These are phyloP conservation scores for Hortiboletus campestris DNA, from an alignment of 768 basidiomycete species.

Conservation along the genomic window DNA sequence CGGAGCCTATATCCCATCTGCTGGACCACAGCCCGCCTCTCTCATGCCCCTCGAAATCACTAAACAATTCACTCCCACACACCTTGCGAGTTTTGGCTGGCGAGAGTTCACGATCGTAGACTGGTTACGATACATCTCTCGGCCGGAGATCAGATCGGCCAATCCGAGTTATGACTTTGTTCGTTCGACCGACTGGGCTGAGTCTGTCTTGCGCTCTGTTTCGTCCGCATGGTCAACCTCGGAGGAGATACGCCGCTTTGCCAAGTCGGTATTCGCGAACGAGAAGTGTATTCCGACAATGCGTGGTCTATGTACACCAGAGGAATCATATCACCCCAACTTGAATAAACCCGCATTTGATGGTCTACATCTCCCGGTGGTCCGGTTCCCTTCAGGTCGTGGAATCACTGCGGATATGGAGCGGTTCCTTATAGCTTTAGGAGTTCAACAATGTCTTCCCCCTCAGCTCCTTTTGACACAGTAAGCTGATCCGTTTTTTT, in stretches of 20 bases:
- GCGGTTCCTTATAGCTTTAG: background rate
- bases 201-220: constrained; percentile 63
- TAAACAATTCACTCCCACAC: constrained; percentile 49
- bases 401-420: background rate
- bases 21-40: constrained; percentile 74
- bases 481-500: background rate
- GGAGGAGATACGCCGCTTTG: constrained; percentile 19
- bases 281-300: background rate
- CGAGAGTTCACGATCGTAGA: constrained; percentile 67
- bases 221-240: constrained; percentile 66
- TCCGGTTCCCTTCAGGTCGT: background rate
- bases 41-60: constrained; percentile 62
- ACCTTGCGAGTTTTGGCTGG: constrained; percentile 68
- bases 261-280: background rate
- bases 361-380: background rate
- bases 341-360: too few relatives aligned
- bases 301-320: background rate
- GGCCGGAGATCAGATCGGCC: constrained; percentile 38
- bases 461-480: background rate
- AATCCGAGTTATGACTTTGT: constrained; percentile 57
- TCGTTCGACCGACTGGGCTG: constrained; percentile 68
- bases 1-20: constrained; percentile 55
- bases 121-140: constrained; percentile 67
- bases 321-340: constrained; percentile 34
- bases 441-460: background rate